These are phyloP conservation scores for Diplogelasinospora grovesii DNA, from an alignment of 495 filamentous ascomycete genomes.

Conservation along the genomic window DNA sequence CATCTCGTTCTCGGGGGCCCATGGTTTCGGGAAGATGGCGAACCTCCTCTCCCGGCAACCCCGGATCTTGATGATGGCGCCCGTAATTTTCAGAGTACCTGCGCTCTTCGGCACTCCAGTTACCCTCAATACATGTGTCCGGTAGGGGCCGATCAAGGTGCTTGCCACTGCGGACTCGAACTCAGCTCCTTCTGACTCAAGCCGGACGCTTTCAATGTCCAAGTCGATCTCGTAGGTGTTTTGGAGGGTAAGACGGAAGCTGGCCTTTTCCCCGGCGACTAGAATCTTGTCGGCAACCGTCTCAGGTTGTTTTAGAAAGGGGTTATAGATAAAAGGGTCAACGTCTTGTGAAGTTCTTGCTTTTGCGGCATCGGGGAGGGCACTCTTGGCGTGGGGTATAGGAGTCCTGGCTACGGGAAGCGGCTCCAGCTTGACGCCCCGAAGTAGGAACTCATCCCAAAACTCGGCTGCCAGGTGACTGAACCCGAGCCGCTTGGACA, in stretches of 20 bases:
- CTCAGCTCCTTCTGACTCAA: constrained; percentile 63
- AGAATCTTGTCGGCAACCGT: constrained; percentile 55
- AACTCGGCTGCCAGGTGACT: constrained; percentile 69
- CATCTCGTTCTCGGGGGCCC: constrained; percentile 60
- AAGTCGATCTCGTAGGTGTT: constrained; percentile 93
- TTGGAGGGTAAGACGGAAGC: constrained; percentile 76
- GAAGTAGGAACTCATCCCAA: constrained; percentile 92
- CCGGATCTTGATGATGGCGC: constrained; percentile 71
- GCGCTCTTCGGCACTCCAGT: constrained; percentile 56
- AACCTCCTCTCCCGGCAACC: constrained; percentile 78
- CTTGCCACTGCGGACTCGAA: constrained; percentile 60
- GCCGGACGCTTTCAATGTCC: constrained; percentile 72
- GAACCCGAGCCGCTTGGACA: constrained; percentile 67
- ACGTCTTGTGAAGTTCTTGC: constrained; percentile 50
- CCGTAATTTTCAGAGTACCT: constrained; percentile 66
- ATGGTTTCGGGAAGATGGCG: constrained; percentile 70
- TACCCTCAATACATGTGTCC: constrained; percentile 70
- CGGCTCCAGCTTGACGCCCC: constrained; percentile 64
- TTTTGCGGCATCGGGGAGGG: constrained; percentile 57
- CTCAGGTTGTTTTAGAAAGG: constrained; percentile 66
- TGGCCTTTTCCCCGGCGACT: constrained; percentile 67
- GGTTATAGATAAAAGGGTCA: constrained; percentile 89
- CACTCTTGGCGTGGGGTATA: constrained; percentile 62
- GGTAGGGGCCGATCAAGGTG: constrained; percentile 68
- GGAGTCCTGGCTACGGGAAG: constrained; percentile 47